Base-by-base conservation (phyloP, 2,329 filamentous ascomycete species). In the Nectriaceae sp. region DNA sequence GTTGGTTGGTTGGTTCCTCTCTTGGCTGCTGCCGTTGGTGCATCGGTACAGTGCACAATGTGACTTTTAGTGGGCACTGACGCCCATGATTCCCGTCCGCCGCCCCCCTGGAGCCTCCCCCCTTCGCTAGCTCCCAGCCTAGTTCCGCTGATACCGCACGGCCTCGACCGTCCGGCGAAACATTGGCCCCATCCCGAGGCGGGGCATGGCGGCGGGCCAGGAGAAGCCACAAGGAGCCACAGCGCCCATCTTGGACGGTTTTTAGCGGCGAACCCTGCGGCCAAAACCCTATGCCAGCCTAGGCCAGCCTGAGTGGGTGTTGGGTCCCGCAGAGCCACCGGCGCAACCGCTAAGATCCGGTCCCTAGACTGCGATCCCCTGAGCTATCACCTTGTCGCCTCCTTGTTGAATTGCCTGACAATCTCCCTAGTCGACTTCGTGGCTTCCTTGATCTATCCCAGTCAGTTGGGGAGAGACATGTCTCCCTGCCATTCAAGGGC, bases 171-270 rank as follows among this genome's bases (percentile, higher is more conserved):
- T 39, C 39, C 50, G 47, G 53, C 53, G 50, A 55, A 50, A 55
- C 53, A 55, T 55, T 55, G 53, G 53, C 36, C 53, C 52, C 53
- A 53, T 45, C 24, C 45, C 49, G 37, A 40, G 46, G 49, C 33
- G 46, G 46, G 43, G 18, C 5, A 29, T 26, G 41, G 50, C 18
- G 37, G 31, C 22, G 42, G 50, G 38, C 38, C 21, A 49, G 43
- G 24, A 21, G 33, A 40, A 21, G 37, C 31, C 22, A 46, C 44
- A 46, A 35, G 18, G 18, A 36, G 8, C 26, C 26, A 8, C 15
- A 19, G 11, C 19, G 41, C 20, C 20, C 11, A 8, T 18, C 42
- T 5, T 21, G 16, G 21, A 22, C 39, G 11, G 15, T 13, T 26
- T 21, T 16, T 26, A 26, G 39, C 15, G 39, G 39, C 21, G 21